Evolutionary conservation across 129 eudicot species (phyloP).

Genomic region (Helichrysum umbraculigerum): DNA sequence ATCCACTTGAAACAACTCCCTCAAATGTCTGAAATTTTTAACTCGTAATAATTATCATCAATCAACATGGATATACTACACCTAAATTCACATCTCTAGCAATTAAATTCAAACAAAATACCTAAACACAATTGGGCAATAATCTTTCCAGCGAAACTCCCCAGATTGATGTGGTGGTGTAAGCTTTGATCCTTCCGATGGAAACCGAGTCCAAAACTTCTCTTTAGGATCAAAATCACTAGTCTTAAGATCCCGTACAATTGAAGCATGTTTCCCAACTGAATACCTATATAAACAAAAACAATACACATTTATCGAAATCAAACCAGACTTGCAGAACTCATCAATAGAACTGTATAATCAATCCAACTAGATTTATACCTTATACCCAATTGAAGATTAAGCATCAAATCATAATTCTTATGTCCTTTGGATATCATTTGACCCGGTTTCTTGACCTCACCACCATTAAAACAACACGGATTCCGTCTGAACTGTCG

Average conservation of each 20-base stretch:
- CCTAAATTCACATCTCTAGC: neutral
- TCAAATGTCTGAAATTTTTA: constrained; percentile 58
- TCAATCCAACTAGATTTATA: constrained; percentile 13
- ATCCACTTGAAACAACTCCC: constrained; percentile 89
- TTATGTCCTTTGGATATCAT: constrained; percentile 90
- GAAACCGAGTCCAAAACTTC: constrained; percentile 96
- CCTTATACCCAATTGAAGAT: constrained; percentile 98
- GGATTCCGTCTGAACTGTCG: constrained; percentile 65
- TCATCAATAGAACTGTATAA: neutral
- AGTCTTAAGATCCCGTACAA: constrained; percentile 53
- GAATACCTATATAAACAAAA: constrained; percentile 59
- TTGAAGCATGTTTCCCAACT: constrained; percentile 79
- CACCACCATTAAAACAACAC: constrained; percentile 69
- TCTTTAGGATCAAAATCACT: constrained; percentile 93
- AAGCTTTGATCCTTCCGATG: constrained; percentile 83
- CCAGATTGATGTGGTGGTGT: constrained; percentile 92
- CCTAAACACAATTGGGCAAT: constrained; percentile 96
- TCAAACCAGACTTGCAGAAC: neutral
- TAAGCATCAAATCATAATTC: constrained; percentile 91
- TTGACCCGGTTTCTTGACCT: constrained; percentile 84
- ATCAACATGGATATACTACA: neutral
- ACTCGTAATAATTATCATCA: neutral
- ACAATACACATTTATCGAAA: neutral
- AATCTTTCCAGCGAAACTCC: constrained; percentile 97
- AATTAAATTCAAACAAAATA: constrained; percentile 27